Evolutionary conservation across 768 basidiomycete genomes (phyloP).

Genomic region (Termitomyces eurrhizus): DNA sequence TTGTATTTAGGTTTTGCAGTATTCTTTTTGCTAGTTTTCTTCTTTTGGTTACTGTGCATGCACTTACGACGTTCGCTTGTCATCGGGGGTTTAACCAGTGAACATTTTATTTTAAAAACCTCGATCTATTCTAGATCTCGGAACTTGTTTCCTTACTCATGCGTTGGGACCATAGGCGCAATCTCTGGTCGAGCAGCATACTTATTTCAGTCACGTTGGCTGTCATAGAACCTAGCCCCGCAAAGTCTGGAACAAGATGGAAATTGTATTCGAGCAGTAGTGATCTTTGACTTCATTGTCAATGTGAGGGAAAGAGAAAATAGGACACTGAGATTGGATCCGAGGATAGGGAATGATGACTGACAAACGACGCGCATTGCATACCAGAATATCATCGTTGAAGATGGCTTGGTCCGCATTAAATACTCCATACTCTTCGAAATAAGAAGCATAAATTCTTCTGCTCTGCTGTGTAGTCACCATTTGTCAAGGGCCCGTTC

Average conservation of each 20-base stretch:
- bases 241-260: slow-evolving; percentile 73
- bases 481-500: too few species aligned
- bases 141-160: slow-evolving; percentile 56
- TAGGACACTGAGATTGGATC: background rate
- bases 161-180: slow-evolving; percentile 88
- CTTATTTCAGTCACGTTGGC: slow-evolving; percentile 68
- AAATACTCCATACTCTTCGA: background rate
- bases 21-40: too few species aligned
- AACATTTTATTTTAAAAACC: too few species aligned
- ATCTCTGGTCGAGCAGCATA: slow-evolving; percentile 72
- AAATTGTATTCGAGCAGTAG: slow-evolving; percentile 71
- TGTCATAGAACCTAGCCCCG: slow-evolving; percentile 81
- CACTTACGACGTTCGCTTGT: too few species aligned
- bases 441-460: background rate
- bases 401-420: background rate
- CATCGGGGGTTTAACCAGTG: too few species aligned
- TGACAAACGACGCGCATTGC: background rate
- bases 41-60: too few species aligned
- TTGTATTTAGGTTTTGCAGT: too few species aligned
- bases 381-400: background rate
- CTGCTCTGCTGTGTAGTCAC: background rate
- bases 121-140: too few species aligned
- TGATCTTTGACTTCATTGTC: background rate
- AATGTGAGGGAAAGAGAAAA: rapidly evolving
- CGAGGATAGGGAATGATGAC: background rate